These are phyloP conservation scores for Nannochloropsis granulata DNA, from an alignment of 108 stramenopile genomes.

Conservation along the genomic window DNA sequence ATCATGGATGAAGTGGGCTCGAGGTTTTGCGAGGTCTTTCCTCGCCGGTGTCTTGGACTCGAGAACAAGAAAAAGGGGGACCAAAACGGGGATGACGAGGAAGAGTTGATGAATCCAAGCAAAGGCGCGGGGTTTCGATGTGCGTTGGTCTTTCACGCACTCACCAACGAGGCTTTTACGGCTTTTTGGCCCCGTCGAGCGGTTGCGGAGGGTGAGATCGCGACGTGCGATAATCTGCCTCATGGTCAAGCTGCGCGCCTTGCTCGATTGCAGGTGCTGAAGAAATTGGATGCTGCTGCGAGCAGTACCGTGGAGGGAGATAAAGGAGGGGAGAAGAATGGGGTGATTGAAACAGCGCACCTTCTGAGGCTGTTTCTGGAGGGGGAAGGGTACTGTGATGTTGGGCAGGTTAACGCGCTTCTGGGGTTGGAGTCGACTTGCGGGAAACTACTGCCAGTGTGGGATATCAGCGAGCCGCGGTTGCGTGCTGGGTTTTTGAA, in stretches of 20 bases:
- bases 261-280: not conserved
- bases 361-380: not conserved
- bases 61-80: not conserved
- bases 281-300: not conserved
- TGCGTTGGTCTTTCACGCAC: not conserved
- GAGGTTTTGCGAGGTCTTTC: not conserved
- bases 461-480: not conserved
- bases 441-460: not conserved
- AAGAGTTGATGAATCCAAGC: not conserved
- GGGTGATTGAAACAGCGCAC: not conserved
- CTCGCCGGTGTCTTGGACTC: not conserved
- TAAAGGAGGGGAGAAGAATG: not conserved
- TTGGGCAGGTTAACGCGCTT: not conserved
- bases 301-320: not conserved
- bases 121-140: not conserved
- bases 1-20: not conserved
- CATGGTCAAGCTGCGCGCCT: not conserved
- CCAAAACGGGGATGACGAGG: not conserved
- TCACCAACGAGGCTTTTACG: not conserved
- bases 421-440: not conserved
- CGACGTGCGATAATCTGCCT: not conserved
- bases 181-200: not conserved
- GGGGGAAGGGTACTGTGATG: not conserved
- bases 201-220: not conserved
- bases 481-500: not conserved